These are phyloP conservation scores for Colletotrichum phormii DNA, from an alignment of 2,329 filamentous ascomycete genomes.

Conservation along the genomic window DNA sequence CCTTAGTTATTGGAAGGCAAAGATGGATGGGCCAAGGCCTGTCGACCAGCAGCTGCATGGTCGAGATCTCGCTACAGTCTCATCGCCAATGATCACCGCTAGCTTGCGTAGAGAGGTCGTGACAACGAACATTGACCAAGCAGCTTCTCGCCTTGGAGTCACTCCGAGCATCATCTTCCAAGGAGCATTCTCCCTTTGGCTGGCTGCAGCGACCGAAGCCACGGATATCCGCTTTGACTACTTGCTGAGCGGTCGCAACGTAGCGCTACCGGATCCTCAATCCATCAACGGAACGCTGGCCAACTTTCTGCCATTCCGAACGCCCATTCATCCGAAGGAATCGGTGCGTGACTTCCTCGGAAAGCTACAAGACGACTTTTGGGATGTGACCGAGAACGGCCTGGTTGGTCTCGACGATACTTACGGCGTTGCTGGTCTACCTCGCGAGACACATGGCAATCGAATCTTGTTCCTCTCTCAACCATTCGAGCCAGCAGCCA, in stretches of 20 bases:
- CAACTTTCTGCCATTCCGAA: constrained; percentile 51
- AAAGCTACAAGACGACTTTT: constrained; percentile 9
- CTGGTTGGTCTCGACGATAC: background rate
- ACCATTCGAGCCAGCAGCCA: constrained; percentile 1
- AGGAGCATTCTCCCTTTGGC: constrained; percentile 45
- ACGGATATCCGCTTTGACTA: constrained; percentile 47
- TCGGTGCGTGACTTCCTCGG: background rate
- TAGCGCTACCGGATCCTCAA: constrained; percentile 49
- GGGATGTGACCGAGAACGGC: constrained; percentile 9
- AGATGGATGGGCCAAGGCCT: constrained; percentile 6
- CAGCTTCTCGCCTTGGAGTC: constrained; percentile 41
- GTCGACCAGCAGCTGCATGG: background rate
- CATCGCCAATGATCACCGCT: constrained; percentile 6
- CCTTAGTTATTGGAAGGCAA: constrained; percentile 40
- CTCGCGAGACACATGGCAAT: background rate
- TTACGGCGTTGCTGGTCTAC: background rate
- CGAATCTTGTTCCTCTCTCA: background rate
- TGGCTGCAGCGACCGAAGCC: constrained; percentile 39
- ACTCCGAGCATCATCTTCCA: constrained; percentile 50
- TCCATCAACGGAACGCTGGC: constrained; percentile 50
- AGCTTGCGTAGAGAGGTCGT: background rate
- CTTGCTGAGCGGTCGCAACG: constrained; percentile 52
- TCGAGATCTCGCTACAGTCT: constrained; percentile 8
- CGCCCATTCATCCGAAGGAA: constrained; percentile 23
- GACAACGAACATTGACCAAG: constrained; percentile 35